Evolutionary conservation across 2,329 filamentous ascomycete species (phyloP), one percentile per base, ranked within the genome.

Genomic region (Bipolaris sorokiniana): DNA sequence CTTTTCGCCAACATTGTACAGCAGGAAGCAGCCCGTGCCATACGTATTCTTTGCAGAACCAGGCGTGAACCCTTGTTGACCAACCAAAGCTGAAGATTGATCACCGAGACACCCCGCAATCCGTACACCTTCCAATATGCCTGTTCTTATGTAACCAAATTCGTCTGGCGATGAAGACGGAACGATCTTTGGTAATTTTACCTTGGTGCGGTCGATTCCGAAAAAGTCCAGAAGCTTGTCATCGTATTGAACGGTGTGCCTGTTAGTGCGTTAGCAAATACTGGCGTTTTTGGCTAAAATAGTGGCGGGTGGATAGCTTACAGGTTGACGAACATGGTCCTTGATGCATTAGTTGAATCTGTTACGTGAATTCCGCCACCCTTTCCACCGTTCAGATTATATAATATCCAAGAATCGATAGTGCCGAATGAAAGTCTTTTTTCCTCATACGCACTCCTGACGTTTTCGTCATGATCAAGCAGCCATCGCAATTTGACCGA

Each of bases 321-420:
- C 51, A 97, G 82, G 78, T 96, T 92, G 89, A 96, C 93, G 77
- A 97, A 95, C 92, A 96, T 96, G 59, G 92, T 97, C 70, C 92
- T 83, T 51, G 90, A 94, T 18, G 92, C 92, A 74, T 97, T 97
- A 59, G 90, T 92, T 46, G 89, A 87, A 75, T 97, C 92, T 0
- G 92, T 95, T 56, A 96, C 91, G 71, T 91, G 88, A 41, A 92
- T 77, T 54, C 88, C 84, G 49, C 83, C 86, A 57, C 86, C 82
- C 31, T 80, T 82, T 48, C 90, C 88, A 56, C 90, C 91, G 70
- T 96, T 92, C 48, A 97, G 84, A 67, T 88, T 88, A 79, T 91
- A 96, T 51, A 96, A 84, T 56, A 97, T 82, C 92, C 92, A 97
- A 1, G 90, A 86, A 76, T 97, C 92, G 58, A 96, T 88, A 6